Conservation (phyloP, 2,329 filamentous ascomycete species). For the Raffaelea deltoideospora region DNA sequence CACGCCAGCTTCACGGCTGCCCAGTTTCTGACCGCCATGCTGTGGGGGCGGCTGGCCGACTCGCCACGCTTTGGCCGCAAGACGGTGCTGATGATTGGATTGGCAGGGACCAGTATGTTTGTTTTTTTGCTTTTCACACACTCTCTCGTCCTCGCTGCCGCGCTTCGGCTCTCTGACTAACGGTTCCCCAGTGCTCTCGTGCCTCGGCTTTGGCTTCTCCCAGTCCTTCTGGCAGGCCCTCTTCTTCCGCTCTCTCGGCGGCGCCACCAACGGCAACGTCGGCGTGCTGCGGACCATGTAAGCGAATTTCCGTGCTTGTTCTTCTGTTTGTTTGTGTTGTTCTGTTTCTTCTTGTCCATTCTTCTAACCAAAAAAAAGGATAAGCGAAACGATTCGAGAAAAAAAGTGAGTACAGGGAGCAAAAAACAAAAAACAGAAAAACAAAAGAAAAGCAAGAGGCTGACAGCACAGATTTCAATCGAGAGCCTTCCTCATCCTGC, state of each 20-base stretch:
- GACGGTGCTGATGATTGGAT: slow-evolving; percentile 59
- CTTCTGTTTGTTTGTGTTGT: no score
- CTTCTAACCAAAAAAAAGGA: no score
- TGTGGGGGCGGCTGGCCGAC: slow-evolving; percentile 63
- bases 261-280: slow-evolving; percentile 57
- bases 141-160: background rate
- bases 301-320: slow-evolving; percentile 2
- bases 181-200: slow-evolving; percentile 29
- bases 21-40: slow-evolving; percentile 68
- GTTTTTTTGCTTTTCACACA: background rate
- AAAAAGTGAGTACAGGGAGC: slow-evolving; percentile 26
- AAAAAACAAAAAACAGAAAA: no score
- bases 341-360: background rate
- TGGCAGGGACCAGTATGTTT: slow-evolving; percentile 44
- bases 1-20: slow-evolving; percentile 67
- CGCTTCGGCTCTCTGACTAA: background rate
- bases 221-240: slow-evolving; percentile 45
- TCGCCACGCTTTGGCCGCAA: slow-evolving; percentile 55
- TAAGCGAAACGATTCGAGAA: slow-evolving; percentile 27
- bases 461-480: slow-evolving; percentile 21
- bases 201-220: slow-evolving; percentile 57
- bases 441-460: no score
- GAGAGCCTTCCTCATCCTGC: slow-evolving; percentile 26
- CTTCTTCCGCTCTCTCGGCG: slow-evolving; percentile 49
- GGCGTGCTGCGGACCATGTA: slow-evolving; percentile 61